A percentile compares a stretch with the other conserved stretches of the same genome.
Evolutionary conservation across 768 basidiomycete species (phyloP).

Genomic region (Mycena belliarum): DNA sequence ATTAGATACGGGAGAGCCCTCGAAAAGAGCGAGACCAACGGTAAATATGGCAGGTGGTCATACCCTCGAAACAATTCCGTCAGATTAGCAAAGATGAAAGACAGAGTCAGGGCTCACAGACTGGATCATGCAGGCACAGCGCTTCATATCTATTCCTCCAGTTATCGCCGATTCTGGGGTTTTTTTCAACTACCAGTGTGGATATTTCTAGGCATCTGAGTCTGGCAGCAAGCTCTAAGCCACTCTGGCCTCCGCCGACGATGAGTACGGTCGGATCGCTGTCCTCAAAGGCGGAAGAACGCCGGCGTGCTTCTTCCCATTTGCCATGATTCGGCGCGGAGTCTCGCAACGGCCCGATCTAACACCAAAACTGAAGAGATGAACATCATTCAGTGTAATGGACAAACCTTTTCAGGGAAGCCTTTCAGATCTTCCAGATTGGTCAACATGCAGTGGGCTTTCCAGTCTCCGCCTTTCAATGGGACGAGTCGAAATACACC

Average conservation of each 20-base stretch:
- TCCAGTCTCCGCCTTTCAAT: slow-evolving; percentile 47
- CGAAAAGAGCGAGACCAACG: slow-evolving; percentile 16
- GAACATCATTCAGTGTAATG: neutral
- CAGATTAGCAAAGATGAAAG: neutral
- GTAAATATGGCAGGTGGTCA: slow-evolving; percentile 53
- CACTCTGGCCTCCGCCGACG: slow-evolving; percentile 68
- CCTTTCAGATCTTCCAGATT: slow-evolving; percentile 57
- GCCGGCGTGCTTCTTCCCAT: slow-evolving; percentile 51
- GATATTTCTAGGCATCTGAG: slow-evolving; percentile 59
- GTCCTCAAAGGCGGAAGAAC: slow-evolving; percentile 47
- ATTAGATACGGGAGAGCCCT: neutral
- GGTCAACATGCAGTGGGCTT: slow-evolving; percentile 60
- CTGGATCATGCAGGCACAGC: slow-evolving; percentile 51
- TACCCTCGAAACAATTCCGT: slow-evolving; percentile 24
- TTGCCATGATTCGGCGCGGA: slow-evolving; percentile 48
- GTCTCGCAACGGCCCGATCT: slow-evolving; percentile 45
- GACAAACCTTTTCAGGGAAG: slow-evolving; percentile 42
- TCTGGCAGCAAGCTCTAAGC: slow-evolving; percentile 65
- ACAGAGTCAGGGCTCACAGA: slow-evolving; percentile 19
- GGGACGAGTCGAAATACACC: slow-evolving; percentile 61
- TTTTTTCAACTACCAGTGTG: slow-evolving; percentile 59
- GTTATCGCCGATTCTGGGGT: slow-evolving; percentile 55
- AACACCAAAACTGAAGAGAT: neutral
- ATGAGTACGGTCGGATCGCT: slow-evolving; percentile 60
- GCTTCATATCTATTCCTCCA: slow-evolving; percentile 65